Evolutionary conservation across 75 land plant genomes (phyloP).

Genomic region (Pinus tabuliformis): DNA sequence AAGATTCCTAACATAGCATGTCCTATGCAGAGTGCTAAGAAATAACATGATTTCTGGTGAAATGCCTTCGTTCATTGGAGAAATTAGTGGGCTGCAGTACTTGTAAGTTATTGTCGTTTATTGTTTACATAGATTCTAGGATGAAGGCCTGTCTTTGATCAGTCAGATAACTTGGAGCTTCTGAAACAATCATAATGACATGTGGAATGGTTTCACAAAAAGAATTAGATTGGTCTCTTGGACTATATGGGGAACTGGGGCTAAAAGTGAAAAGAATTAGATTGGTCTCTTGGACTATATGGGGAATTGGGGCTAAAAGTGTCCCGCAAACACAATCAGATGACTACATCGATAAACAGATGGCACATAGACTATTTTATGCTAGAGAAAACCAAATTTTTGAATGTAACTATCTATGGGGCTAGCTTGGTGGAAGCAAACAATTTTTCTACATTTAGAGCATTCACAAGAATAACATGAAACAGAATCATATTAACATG

Average conservation of each 20-base stretch:
- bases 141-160: neutral
- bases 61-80: slow-evolving; percentile 24
- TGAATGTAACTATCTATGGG: too few relatives aligned
- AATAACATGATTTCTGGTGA: slow-evolving; percentile 24
- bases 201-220: neutral
- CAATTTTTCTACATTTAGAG: too few relatives aligned
- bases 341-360: neutral
- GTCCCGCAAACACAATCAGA: neutral
- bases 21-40: slow-evolving; percentile 19
- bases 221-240: too few relatives aligned
- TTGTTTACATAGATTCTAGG: too few relatives aligned
- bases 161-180: neutral
- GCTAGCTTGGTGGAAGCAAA: too few relatives aligned
- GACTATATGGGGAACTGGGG: too few relatives aligned
- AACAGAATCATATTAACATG: too few relatives aligned
- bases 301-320: neutral
- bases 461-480: too few relatives aligned
- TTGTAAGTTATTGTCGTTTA: slow-evolving; percentile 19
- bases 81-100: slow-evolving; percentile 3
- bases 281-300: neutral
- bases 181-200: neutral
- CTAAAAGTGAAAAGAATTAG: neutral
- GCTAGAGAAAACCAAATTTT: neutral
- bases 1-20: neutral
- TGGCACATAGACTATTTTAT: neutral